Conservation (phyloP, 192 early-diverging fungal genomes). For the Backusella circina region DNA sequence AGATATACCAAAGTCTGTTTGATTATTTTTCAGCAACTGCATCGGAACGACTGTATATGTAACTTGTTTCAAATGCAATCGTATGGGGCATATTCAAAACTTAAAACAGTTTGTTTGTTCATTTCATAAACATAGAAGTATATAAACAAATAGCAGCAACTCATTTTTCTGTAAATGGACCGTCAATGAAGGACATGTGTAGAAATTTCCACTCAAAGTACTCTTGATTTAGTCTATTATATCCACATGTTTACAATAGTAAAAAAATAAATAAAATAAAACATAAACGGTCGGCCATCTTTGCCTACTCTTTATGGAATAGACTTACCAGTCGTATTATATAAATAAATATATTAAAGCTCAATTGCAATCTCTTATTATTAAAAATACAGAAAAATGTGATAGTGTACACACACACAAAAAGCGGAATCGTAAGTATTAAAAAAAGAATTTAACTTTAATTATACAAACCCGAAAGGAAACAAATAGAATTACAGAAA, state of each 20-base stretch:
- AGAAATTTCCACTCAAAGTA: not conserved
- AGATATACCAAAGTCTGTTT: too few species aligned
- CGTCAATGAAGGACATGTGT: not conserved
- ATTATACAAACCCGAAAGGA: not conserved
- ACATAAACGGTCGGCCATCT: not conserved
- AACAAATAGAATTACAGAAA: not conserved
- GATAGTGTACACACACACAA: not conserved
- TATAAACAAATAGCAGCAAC: not conserved
- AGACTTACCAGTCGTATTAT: not conserved
- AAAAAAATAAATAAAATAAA: not conserved
- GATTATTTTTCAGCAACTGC: too few species aligned
- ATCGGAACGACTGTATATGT: not conserved
- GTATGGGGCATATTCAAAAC: not conserved
- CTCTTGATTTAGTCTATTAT: not conserved
- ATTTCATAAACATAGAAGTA: not conserved
- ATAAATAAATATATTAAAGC: not conserved
- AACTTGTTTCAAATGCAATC: not conserved
- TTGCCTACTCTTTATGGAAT: not conserved
- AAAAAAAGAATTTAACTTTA: not conserved
- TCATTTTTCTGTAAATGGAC: too few species aligned
- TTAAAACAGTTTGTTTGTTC: not conserved
- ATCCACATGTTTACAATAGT: not conserved
- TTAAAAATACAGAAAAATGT: not conserved
- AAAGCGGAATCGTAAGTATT: not conserved
- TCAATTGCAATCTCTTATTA: not conserved